Percentiles rank a stretch among this genome's conserved stretches.
These are phyloP conservation scores for Tylopilus cervinicoccineus DNA, from an alignment of 768 basidiomycete genomes.

Conservation along the genomic window DNA sequence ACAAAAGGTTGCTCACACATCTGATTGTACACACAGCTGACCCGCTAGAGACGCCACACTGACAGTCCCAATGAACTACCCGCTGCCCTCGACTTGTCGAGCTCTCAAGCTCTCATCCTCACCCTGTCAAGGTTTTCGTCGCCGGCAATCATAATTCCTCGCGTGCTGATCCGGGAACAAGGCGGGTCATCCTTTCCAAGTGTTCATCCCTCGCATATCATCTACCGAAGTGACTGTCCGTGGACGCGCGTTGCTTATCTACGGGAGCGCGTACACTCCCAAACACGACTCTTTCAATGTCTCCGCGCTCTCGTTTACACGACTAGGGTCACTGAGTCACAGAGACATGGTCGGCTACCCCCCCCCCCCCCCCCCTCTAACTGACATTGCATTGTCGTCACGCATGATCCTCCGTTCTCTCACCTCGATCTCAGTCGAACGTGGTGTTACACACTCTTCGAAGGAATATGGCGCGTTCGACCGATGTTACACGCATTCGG, in stretches of 20 bases:
- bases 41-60: conserved; percentile 6
- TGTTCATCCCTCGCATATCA: conserved; percentile 6
- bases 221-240: conserved; percentile 2
- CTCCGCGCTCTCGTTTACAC: background rate
- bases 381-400: background rate
- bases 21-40: conserved; percentile 9
- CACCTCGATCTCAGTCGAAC: conserved; percentile 1
- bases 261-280: conserved; percentile 10
- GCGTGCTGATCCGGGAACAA: conserved; percentile 1
- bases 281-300: conserved; percentile 7
- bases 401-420: conserved; percentile 2
- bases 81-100: conserved; percentile 9
- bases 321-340: background rate
- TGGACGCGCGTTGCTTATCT: conserved; percentile 3
- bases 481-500: conserved; percentile 9
- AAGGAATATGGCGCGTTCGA: conserved; percentile 4
- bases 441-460: conserved; percentile 6
- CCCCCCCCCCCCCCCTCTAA: background rate
- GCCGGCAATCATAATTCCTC: conserved; percentile 11
- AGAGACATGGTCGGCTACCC: background rate
- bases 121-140: conserved; percentile 8
- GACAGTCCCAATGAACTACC: conserved; percentile 1
- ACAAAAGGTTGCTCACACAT: conserved; percentile 4
- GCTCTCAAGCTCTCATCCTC: conserved; percentile 5
- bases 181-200: background rate